Base-by-base conservation (phyloP, 2,329 filamentous ascomycete genomes). In the Botrytis sinoallii region DNA sequence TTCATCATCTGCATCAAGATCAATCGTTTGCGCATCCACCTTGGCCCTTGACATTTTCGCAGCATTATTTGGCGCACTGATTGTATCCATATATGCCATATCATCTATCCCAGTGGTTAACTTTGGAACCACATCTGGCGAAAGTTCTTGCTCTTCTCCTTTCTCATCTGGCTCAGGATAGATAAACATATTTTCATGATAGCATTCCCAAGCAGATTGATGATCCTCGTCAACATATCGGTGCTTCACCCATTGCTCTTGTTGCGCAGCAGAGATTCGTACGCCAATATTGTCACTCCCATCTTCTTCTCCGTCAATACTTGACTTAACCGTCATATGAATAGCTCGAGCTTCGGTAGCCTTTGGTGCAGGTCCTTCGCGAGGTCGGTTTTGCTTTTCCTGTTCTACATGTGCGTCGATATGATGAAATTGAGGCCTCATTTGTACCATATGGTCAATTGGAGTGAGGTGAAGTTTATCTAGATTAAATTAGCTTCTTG, bases 381-480 rank as follows among this genome's bases (percentile, higher is more conserved):
- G 79, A 78, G 83, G 75, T 82, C 84, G 69, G 77, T 82, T 12
- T 86, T 86, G 73, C 57, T 77, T 77, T 81, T 83, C 71, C 83
- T 93, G 87, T 79, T 98, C 94, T 65, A 91, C 86, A 64, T 90
- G 84, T 5, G 96, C 95, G 83, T 98, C 96, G 77, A 98, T 87
- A 83, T 98, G 94, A 83, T 97, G 94, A 75, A 97, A 92, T 80
- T 98, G 93, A 0, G 96, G 94, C 6, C 95, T 92, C 80, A 99
- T 90, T 81, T 97, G 93, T 60, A 97, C 92, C 63, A 97, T 89
- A 3, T 93, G 92, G 59, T 91, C 90, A 64, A 97, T 89, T 38
- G 92, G 93, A 0, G 94, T 97, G 57, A 98, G 89, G 83, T 98
- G 94, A 16, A 98, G 85, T 80, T 97, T 90, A 78, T 93, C 93